Base-by-base conservation (phyloP, 768 basidiomycete species). In the Termitomyces sp. region DNA sequence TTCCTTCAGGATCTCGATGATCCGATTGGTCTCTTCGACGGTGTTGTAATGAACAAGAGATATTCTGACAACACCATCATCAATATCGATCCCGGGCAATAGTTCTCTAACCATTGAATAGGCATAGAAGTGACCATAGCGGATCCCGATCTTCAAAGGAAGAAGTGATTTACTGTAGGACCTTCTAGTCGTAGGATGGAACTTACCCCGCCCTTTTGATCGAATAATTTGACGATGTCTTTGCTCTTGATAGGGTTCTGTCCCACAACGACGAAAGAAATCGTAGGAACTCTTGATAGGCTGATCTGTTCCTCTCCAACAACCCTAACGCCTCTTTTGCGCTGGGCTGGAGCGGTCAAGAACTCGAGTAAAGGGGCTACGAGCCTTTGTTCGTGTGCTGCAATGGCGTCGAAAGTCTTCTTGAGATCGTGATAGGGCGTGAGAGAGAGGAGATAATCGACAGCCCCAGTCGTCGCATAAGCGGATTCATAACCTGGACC, bases 41-140 rank as follows among this genome's bases (percentile, higher is more conserved):
- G 90, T 91, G 64, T 91, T 90, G 63, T 91, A 90, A 63, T 92
- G 90, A 24, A 90, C 87, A 27, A 92, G 67, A 2, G 88, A 90
- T 55, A 91, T 82, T 4, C 90, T 80, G 22, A 90, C 85, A 3
- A 88, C 84, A 0, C 83, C 88, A 58, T 90, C 88, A 0, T 78
- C 74, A 0, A 76, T 66, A 62, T 87, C 81, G 46, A 88, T 58
- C 59, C 81, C 82, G 8, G 87, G 87, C 18, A 66, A 67, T 9
- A 88, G 70, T 27, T 72, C 69, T 7, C 77, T 72, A 9, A 88
- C 70, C 16, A 90, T 71, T 0, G 81, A 83, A 65, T 86, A 87
- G 3, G 90, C 88, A 64, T 91, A 90, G 65, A 87, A 90, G 66
- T 92, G 85, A 1, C 90, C 90, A 57, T 80, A 89, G 22, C 87